These are phyloP conservation scores for Yamadazyma philogaea DNA, from an alignment of 805 yeast species.

Conservation along the genomic window DNA sequence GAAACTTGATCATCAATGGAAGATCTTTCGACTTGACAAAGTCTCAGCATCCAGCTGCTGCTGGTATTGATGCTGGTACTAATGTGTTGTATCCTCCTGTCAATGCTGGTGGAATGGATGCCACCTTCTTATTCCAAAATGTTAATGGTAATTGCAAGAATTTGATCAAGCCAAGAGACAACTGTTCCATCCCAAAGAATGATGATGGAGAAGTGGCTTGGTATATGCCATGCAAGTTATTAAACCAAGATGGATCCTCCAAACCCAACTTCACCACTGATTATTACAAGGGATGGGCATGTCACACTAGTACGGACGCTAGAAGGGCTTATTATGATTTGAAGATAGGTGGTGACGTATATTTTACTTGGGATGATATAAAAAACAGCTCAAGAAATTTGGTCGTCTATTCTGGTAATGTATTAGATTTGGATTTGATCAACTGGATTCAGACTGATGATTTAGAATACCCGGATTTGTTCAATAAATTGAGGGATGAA, in stretches of 20 bases:
- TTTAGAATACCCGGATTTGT: constrained; percentile 67
- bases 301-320: constrained; percentile 75
- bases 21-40: constrained; percentile 67
- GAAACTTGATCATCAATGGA: constrained; percentile 76
- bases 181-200: constrained; percentile 65
- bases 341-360: constrained; percentile 67
- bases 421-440: constrained; percentile 74
- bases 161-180: constrained; percentile 64
- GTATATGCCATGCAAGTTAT: constrained; percentile 91
- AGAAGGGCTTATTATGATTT: constrained; percentile 64
- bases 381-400: constrained; percentile 65
- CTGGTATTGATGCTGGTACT: constrained; percentile 68
- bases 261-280: constrained; percentile 58
- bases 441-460: constrained; percentile 73
- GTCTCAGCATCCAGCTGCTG: constrained; percentile 78
- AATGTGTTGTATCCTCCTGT: constrained; percentile 81
- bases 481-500: constrained; percentile 59
- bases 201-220: constrained; percentile 68
- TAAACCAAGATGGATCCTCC: constrained; percentile 68
- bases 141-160: constrained; percentile 88
- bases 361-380: constrained; percentile 87
- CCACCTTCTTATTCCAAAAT: constrained; percentile 80
- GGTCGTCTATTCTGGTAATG: constrained; percentile 86
- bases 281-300: constrained; percentile 83
- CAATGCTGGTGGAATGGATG: constrained; percentile 86